phyloP scores from a whole-genome alignment of 495 filamentous ascomycete genomes.

The Penicillium bovifimosum region DNA sequence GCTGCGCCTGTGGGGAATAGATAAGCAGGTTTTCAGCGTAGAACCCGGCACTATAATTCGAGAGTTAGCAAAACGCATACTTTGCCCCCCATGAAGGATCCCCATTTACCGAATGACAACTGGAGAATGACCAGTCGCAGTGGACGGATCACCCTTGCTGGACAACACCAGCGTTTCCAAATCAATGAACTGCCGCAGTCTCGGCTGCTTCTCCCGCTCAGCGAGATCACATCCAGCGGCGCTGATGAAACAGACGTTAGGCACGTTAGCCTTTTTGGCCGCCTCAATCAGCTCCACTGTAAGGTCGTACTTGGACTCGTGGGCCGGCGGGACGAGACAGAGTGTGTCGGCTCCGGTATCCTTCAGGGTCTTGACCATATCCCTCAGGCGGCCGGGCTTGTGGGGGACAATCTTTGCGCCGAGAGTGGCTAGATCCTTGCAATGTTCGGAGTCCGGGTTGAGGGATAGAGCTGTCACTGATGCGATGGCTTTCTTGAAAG shows the following conservation, averaged over 20 bases:
- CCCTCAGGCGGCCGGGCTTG: slow-evolving; percentile 37
- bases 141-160: slow-evolving; percentile 41
- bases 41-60: slow-evolving; percentile 39
- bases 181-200: slow-evolving; percentile 50
- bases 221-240: slow-evolving; percentile 52
- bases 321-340: slow-evolving; percentile 49
- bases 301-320: slow-evolving; percentile 44
- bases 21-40: slow-evolving; percentile 53
- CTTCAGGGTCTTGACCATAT: slow-evolving; percentile 34
- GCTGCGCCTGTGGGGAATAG: slow-evolving; percentile 43
- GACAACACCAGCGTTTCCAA: slow-evolving; percentile 43
- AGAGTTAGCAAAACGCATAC: neutral
- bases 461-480: slow-evolving; percentile 39
- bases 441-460: slow-evolving; percentile 41
- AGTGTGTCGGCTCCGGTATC: slow-evolving; percentile 46
- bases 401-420: slow-evolving; percentile 47
- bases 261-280: slow-evolving; percentile 44
- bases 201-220: slow-evolving; percentile 44
- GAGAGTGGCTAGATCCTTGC: slow-evolving; percentile 49
- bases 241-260: slow-evolving; percentile 49
- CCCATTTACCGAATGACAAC: slow-evolving; percentile 44
- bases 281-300: slow-evolving; percentile 44
- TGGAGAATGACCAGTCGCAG: slow-evolving; percentile 38
- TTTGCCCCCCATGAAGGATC: neutral
- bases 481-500: slow-evolving; percentile 38